Base-by-base conservation (phyloP, 2,329 filamentous ascomycete species). In the Epicoccum nigrum region DNA sequence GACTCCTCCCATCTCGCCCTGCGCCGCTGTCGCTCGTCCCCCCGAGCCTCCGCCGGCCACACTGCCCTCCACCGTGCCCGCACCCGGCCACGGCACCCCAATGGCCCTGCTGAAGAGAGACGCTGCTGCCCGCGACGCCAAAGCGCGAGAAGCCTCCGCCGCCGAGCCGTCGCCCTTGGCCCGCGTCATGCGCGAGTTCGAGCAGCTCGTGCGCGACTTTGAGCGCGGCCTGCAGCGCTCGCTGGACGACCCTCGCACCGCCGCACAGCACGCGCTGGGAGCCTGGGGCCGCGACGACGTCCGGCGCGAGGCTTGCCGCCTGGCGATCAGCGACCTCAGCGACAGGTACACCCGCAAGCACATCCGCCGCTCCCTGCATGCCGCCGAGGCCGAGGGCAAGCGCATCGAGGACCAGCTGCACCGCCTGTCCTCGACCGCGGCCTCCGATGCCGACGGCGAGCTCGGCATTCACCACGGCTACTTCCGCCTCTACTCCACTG, bases 401-500 rank as follows among this genome's bases (percentile, higher is more conserved):
- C 61, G 56, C 33, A 62, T 63, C 53, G 68, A 72, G 43, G 67
- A 70, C 47, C 67, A 63, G 21, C 52, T 72, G 51, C 65, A 62
- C 43, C 46, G 12, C 45, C 48, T 56, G 7, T 42, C 59, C 17
- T 55, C 60, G 38, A 20, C 23, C 28, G 38, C 19, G 21, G 16
- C 21, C 27, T 31, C 25, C 23, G 35, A 43, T 28, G 48, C 40
- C 37, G 50, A 58, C 35, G 52, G 58, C 34, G 54, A 67, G 42
- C 58, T 57, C 42, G 55, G 45, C 52, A 60, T 71, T 45, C 62
- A 67, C 59, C 62, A 67, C 46, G 69, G 69, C 62, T 62, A 72
- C 59, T 72, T 72, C 50, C 60, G 69, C 35, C 63, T 72, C 23
- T 70, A 70, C 55, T 72, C 69, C 15, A 65, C 67, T 37, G 64